Evolutionary conservation across 108 stramenopile genomes (phyloP), one percentile per base, ranked within the genome.

Genomic region (Skeletonema tropicum): DNA sequence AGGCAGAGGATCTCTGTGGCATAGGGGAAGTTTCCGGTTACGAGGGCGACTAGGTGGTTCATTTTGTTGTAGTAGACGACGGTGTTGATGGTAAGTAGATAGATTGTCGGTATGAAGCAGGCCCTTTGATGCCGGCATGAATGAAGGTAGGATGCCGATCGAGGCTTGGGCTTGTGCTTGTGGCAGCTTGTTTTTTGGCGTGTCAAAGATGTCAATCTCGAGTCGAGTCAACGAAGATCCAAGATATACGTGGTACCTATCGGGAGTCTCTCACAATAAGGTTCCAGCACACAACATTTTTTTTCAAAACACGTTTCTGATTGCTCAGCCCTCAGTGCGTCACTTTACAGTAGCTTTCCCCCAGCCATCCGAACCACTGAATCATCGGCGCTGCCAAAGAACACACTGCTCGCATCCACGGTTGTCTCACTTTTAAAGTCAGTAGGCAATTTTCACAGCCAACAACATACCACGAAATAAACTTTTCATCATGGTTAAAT

Each of bases 1-100:
- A 91, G 71, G 45, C 83, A 81, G 41, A 80, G 77, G 31, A 83
- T 55, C 70, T 92, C 91, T 6, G 73, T 67, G 31, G 85, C 58
- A 67, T 81, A 82, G 12, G 89, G 77, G 52, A 86, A 90, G 26
- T 60, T 36, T 45, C 71, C 83, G 30, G 88, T 80, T 32, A 89
- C 70, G 77, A 86, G 81, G 29, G 41, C 31, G 33, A 88, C 71
- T 14, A 86, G 25, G 49, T 21, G 66, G 13, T 77, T 68, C 75
- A 82, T 73, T 29, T 45, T 45, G 15, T n/a, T 45, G 63, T 63
- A 42, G 19, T 42, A 31, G 33, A 19, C 6, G 33, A 5, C 15
- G 15, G 14, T 59, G 58, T 3, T 60, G 59, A 6, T 41, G 35
- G 6, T 6, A 35, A 6, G 35, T 3, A 3, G 33, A 35, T 38